phyloP scores from a whole-genome alignment of 2,329 filamentous ascomycete genomes.

The Paecilomyces variotii region DNA sequence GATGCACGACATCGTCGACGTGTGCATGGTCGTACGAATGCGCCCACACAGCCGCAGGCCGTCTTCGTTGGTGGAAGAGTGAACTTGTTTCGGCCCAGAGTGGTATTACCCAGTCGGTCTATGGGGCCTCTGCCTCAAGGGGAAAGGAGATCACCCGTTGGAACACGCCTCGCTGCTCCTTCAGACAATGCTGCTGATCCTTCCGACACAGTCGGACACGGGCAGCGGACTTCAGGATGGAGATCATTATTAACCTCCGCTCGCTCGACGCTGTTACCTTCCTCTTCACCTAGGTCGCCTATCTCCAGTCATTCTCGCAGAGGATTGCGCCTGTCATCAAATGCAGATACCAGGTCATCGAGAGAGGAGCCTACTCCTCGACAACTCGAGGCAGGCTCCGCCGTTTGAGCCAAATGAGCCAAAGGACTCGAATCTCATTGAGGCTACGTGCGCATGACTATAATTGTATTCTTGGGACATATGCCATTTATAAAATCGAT shows the following conservation, averaged over 20 bases:
- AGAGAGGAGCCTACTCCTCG: slow-evolving; percentile 9
- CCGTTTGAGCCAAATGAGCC: neutral
- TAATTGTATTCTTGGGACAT: neutral
- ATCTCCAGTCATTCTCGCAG: neutral
- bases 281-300: neutral
- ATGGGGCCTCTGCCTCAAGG: slow-evolving; percentile 20
- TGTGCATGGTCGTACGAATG: slow-evolving; percentile 15
- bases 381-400: slow-evolving; percentile 15
- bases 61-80: slow-evolving; percentile 25
- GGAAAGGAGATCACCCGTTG: slow-evolving; percentile 12
- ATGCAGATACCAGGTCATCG: neutral
- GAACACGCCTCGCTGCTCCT: slow-evolving; percentile 4
- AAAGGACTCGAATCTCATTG: neutral
- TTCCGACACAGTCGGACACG: neutral
- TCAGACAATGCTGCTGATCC: neutral
- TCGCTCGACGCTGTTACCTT: neutral
- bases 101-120: slow-evolving; percentile 30
- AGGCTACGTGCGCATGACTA: slow-evolving; percentile 1
- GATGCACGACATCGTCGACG: slow-evolving; percentile 25
- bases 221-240: neutral
- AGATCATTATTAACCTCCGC: neutral
- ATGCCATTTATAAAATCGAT: neutral
- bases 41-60: slow-evolving; percentile 24
- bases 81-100: slow-evolving; percentile 24
- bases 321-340: neutral